Conservation (phyloP, 2,329 filamentous ascomycete genomes). For the Penicillium sp. region DNA sequence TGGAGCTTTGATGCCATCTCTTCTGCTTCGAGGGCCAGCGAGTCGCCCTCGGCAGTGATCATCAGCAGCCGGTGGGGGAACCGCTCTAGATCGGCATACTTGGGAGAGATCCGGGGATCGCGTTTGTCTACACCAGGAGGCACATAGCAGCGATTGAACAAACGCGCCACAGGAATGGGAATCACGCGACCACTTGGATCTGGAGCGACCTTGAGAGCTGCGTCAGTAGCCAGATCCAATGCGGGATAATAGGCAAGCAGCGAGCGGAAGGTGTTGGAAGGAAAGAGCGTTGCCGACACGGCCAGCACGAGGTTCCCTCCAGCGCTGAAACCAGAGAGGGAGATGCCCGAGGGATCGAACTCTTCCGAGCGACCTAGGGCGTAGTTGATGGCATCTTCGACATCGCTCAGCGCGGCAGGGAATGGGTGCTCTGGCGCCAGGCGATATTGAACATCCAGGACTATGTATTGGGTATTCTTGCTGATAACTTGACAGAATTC, state of each 20-base stretch:
- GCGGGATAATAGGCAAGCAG: slow-evolving; percentile 39
- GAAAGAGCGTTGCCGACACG: slow-evolving; percentile 32
- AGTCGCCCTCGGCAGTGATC: slow-evolving; percentile 35
- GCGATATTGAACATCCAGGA: slow-evolving; percentile 45
- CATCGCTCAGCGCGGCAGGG: slow-evolving; percentile 44
- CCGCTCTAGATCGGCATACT: slow-evolving; percentile 26
- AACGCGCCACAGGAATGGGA: slow-evolving; percentile 25
- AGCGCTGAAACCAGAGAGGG: slow-evolving; percentile 48
- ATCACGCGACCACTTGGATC: slow-evolving; percentile 25
- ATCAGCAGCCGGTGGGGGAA: slow-evolving; percentile 36
- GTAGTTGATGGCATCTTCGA: slow-evolving; percentile 43
- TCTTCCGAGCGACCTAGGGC: slow-evolving; percentile 35
- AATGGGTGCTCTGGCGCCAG: slow-evolving; percentile 46
- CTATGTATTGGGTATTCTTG: slow-evolving; percentile 31
- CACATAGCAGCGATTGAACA: slow-evolving; percentile 36
- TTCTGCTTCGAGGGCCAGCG: slow-evolving; percentile 34
- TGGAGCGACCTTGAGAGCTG: slow-evolving; percentile 26
- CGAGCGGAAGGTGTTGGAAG: slow-evolving; percentile 33
- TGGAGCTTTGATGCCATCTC: slow-evolving; percentile 30
- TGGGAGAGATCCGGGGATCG: slow-evolving; percentile 38
- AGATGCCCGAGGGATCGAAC: slow-evolving; percentile 38
- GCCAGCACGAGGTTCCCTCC: slow-evolving; percentile 46
- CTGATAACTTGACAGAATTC: slow-evolving; percentile 34
- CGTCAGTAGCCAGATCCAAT: slow-evolving; percentile 27
- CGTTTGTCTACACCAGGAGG: slow-evolving; percentile 26